These are phyloP conservation scores for Dipteronia dyeriana DNA, from an alignment of 345 rosid genomes.

Conservation along the genomic window DNA sequence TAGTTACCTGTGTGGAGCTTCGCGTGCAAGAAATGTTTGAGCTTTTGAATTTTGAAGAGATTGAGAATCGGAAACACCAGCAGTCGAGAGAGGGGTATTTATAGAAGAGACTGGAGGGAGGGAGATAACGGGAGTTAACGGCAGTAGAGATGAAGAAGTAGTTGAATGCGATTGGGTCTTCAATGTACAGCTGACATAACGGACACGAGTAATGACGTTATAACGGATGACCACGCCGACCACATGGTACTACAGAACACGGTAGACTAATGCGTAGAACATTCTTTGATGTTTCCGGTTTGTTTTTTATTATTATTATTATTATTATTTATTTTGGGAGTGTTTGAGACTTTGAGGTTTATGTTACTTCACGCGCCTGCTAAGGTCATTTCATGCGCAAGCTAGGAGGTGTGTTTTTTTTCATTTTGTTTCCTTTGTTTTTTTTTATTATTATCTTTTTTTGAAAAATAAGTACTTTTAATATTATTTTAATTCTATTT, in stretches of 20 bases:
- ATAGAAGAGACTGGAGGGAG: not conserved
- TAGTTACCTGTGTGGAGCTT: conserved; percentile 9
- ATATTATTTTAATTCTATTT: no score
- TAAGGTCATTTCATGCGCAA: no score
- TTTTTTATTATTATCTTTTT: not conserved
- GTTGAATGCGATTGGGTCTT: not conserved
- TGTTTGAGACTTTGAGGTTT: no score
- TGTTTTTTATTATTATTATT: no score
- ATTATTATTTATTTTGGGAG: not conserved
- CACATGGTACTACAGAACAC: not conserved
- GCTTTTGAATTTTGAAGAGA: not conserved
- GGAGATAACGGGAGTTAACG: conserved; percentile 9
- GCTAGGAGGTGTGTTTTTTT: not conserved
- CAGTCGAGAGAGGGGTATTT: not conserved
- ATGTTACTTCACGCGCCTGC: not conserved
- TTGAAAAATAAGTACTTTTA: not conserved
- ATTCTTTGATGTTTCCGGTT: not conserved
- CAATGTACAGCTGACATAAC: not conserved
- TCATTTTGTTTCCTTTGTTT: no score
- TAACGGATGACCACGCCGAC: conserved; percentile 18
- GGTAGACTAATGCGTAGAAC: not conserved
- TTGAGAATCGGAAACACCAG: not conserved
- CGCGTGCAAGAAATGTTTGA: not conserved
- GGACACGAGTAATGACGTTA: conserved; percentile 1
- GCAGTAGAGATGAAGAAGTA: not conserved